Base-by-base conservation (phyloP, 129 eudicot species). In the Flaveria trinervia region DNA sequence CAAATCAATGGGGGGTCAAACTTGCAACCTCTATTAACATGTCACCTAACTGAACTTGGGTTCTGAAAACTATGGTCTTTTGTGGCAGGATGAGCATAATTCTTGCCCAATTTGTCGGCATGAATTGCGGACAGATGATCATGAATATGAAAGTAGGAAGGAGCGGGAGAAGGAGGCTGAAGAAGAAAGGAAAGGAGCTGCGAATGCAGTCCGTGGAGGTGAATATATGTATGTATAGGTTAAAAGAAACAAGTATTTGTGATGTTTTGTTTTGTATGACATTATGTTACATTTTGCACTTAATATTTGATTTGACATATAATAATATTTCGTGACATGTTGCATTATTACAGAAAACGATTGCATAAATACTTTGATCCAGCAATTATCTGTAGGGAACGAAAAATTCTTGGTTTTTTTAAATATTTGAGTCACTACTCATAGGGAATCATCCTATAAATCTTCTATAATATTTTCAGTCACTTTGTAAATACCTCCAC, bases 131-230 rank as follows among this genome's bases (percentile, higher is more conserved):
- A 94, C 98, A 2, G 98, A 94, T 78, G 98, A 94, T 82, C 98
- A 91, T 71, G 85, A 78, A 33, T 94, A 94, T 76, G 98, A 94
- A 83, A 87, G 97, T 43, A 79, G 98, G 82, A 94, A 91, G 86
- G 98, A 94, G 80, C 57, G 96, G 68, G 97, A 94, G 75, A 94
- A 91, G 80, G 98, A 94, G 66, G 97, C 97, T 0, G 98, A 91
- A 79, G 98, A 94, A 82, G 98, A 91, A 82, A 84, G 97, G 69
- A 91, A 80, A 83, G 98, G 98, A 26, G 98, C 98, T 79, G 98
- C 93, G 0, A 94, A 94, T 73, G 98, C 97, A 10, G 85, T 94
- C 9, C 89, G 96, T 15, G 98, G 84, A 65, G 98, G 98, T 66
- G 98, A 94, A 85, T 94, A 91, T 73, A 94, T 94, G 98, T 94